Percentiles rank a stretch among this genome's conserved stretches.
Evolutionary conservation across 2,329 filamentous ascomycete genomes (phyloP).

Genomic region (Tolypocladium inflatum): DNA sequence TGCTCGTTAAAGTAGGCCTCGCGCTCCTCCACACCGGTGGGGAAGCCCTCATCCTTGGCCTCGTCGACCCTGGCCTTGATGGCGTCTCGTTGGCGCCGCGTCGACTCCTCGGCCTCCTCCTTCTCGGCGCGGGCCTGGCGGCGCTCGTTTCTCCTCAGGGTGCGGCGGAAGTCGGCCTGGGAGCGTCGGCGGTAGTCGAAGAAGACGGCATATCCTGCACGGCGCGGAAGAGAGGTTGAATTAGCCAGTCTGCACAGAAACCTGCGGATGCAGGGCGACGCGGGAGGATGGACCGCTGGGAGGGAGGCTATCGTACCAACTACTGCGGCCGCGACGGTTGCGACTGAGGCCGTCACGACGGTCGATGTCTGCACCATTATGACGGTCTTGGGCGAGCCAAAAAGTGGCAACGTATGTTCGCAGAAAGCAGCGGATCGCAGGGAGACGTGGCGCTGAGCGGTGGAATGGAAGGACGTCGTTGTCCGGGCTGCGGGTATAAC

Average conservation of each 20-base stretch:
- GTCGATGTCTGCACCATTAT: conserved; percentile 41
- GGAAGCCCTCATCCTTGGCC: conserved; percentile 87
- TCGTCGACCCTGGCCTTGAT: conserved; percentile 70
- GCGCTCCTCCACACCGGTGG: conserved; percentile 79
- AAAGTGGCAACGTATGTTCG: conserved; percentile 1
- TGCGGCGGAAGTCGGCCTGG: conserved; percentile 55
- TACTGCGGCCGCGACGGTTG: conserved; percentile 49
- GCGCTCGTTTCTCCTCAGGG: conserved; percentile 67
- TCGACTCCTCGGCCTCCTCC: conserved; percentile 58
- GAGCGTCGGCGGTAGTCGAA: conserved; percentile 59
- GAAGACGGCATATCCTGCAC: conserved; percentile 53
- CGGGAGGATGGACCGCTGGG: background rate
- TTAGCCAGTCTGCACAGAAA: background rate
- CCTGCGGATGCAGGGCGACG: background rate
- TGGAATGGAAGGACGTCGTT: background rate
- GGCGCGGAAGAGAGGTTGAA: background rate
- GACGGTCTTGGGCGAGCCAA: conserved; percentile 7
- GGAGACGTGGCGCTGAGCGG: background rate
- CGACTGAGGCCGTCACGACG: conserved; percentile 51
- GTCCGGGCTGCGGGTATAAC: background rate
- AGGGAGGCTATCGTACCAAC: conserved; percentile 37
- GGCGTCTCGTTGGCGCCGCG: conserved; percentile 57
- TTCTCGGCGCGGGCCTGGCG: conserved; percentile 61
- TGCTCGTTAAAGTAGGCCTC: conserved; percentile 96
- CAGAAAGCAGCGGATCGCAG: conserved; percentile 1